Evolutionary conservation across 305 asterid genomes (phyloP).

Genomic region (Ilex paraguariensis): DNA sequence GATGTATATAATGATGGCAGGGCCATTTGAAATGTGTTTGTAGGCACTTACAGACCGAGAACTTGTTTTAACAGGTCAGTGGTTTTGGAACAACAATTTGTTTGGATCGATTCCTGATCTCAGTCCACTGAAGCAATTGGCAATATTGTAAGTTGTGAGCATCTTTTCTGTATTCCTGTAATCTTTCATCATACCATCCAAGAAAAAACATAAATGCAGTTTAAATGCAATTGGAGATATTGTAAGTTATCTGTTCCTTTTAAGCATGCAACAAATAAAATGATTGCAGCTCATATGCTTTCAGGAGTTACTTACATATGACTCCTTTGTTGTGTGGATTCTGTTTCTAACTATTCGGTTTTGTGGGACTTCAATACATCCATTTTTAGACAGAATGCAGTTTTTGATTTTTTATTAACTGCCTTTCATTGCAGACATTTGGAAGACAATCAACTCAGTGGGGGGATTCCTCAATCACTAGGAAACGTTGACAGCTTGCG

Average conservation of each 20-base stretch:
- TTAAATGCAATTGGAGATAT: no score
- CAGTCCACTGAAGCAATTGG: constrained; percentile 54
- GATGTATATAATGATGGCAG: no score
- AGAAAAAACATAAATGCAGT: no score
- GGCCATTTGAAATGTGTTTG: no score
- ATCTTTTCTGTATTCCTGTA: background rate
- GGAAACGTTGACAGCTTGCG: constrained; percentile 43
- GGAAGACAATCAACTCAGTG: constrained; percentile 63
- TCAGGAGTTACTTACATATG: background rate
- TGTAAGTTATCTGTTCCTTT: no score
- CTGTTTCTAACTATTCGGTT: background rate
- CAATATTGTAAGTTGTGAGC: constrained; percentile 52
- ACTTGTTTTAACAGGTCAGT: no score
- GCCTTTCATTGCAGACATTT: constrained; percentile 57
- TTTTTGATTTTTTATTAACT: background rate
- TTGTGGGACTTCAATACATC: no score
- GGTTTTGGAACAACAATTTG: constrained; percentile 69
- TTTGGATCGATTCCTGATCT: constrained; percentile 73
- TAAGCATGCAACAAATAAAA: background rate
- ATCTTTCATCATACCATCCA: background rate
- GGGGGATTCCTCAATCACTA: constrained; percentile 59
- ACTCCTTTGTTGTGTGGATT: no score
- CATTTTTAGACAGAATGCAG: background rate
- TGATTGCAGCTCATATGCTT: background rate
- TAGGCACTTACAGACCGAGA: no score